Percentiles rank a stretch among this genome's conserved stretches.
Evolutionary conservation across 805 yeast species (phyloP).

Genomic region (Metschnikowia gruessii): DNA sequence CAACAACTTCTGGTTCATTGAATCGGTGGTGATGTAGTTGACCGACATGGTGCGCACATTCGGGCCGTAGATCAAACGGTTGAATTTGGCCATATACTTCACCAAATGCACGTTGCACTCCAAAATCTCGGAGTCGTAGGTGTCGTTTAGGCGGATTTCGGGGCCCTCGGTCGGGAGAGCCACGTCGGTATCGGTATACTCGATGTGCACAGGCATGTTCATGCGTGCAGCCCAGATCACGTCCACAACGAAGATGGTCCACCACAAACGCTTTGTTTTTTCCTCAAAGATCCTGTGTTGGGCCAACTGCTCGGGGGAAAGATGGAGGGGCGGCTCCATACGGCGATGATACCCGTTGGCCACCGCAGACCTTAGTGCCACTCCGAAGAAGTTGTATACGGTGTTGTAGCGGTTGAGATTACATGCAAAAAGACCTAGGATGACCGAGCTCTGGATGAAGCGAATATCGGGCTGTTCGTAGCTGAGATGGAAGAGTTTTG

Average conservation of each 20-base stretch:
- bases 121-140: conserved; percentile 29
- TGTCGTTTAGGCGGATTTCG: conserved; percentile 25
- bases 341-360: conserved; percentile 39
- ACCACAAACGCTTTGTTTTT: conserved; percentile 39
- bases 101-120: conserved; percentile 40
- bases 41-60: conserved; percentile 38
- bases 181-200: conserved; percentile 43
- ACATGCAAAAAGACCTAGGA: conserved; percentile 37
- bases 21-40: conserved; percentile 40
- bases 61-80: conserved; percentile 39
- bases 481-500: conserved; percentile 31
- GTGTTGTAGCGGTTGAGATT: conserved; percentile 38
- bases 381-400: conserved; percentile 39
- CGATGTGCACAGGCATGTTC: conserved; percentile 39
- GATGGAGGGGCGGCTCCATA: conserved; percentile 11
- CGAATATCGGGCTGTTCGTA: conserved; percentile 29
- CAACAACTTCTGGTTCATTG: conserved; percentile 36
- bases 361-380: conserved; percentile 38
- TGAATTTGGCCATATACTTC: conserved; percentile 36
- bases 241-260: conserved; percentile 42
- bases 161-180: conserved; percentile 38
- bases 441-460: conserved; percentile 35
- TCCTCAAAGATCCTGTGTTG: conserved; percentile 20
- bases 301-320: conserved; percentile 2
- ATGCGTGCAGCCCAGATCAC: conserved; percentile 40